A percentile compares a stretch with the other conserved stretches of the same genome.
phyloP scores from a whole-genome alignment of 2,329 filamentous ascomycete species.

The Pyrenophora graminea region DNA sequence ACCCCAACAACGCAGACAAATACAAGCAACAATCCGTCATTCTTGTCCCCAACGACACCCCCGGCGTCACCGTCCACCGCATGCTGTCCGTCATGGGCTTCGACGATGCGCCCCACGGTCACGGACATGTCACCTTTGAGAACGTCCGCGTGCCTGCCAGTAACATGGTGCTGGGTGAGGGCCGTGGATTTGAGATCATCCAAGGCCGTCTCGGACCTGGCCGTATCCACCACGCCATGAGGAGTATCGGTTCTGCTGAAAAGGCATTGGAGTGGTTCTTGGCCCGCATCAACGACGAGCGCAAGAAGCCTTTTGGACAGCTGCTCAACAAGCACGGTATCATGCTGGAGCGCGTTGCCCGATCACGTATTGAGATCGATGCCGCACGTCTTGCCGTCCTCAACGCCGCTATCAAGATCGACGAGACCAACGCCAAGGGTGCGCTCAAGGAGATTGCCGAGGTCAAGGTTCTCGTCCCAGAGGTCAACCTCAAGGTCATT shows the following conservation, averaged over 20 bases:
- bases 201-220: conserved; percentile 94
- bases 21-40: conserved; percentile 95
- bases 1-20: conserved; percentile 71
- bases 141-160: conserved; percentile 84
- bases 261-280: conserved; percentile 93
- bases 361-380: conserved; percentile 91
- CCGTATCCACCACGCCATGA: conserved; percentile 97
- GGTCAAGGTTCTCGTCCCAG: conserved; percentile 89
- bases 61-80: conserved; percentile 88
- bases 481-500: conserved; percentile 81
- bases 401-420: conserved; percentile 94
- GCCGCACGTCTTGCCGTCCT: conserved; percentile 86
- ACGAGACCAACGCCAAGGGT: conserved; percentile 83
- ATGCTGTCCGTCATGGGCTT: conserved; percentile 95
- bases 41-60: conserved; percentile 77
- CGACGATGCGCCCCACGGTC: conserved; percentile 97
- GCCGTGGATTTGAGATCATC: conserved; percentile 96
- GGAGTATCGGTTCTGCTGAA: conserved; percentile 88
- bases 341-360: conserved; percentile 92
- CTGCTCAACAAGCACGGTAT: conserved; percentile 86
- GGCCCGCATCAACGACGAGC: conserved; percentile 87
- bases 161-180: conserved; percentile 90
- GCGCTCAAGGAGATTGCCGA: conserved; percentile 92
- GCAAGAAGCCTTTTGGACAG: conserved; percentile 90
- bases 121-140: conserved; percentile 87